Evolutionary conservation across 2,329 filamentous ascomycete genomes (phyloP), one percentile per base, ranked within the genome.

Genomic region (Fusarium graminum): DNA sequence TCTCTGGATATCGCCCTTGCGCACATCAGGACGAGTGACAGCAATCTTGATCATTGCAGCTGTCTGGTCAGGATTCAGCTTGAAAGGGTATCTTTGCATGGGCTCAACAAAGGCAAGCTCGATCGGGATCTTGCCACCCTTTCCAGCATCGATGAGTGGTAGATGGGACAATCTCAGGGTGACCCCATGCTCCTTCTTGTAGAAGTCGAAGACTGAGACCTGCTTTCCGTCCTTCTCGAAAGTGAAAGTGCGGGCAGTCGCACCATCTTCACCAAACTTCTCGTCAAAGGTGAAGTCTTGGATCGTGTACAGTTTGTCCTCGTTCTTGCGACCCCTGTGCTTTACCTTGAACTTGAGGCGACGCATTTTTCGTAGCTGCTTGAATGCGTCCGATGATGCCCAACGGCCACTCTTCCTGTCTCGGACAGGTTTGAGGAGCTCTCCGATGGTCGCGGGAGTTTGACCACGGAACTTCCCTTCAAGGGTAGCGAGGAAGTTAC

Each of bases 31-130:
- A 2, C 90, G 85, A 7, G 91, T 92, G 6, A 97, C 94, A 0
- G 94, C 94, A 72, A 94, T 93, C 77, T 91, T 94, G 81, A 99
- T 97, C 95, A 99, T 99, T 7, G 85, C 80, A 0, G 90, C 81
- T 0, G 94, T 97, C 79, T 97, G 83, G 0, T 79, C 75, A 0
- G 84, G 81, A 52, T 84, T 84, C 2, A 91, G 75, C 76, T 91
- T 91, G 78, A 81, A 90, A 0, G 81, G 80, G 66, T 90, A 92
- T 0, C 86, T 81, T 74, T 91, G 88, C 73, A 86, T 83, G 0
- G 80, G 76, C 34, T 81, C 72, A 8, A 88, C 67, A 10, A 79
- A 77, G 53, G 86, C 87, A 5, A 88, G 74, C 68, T 91, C 89
- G 78, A 90, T 84, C 0, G 89, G 89, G 64, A 90, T 88, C 5